Base-by-base conservation (phyloP, 768 basidiomycete species). In the Auricularia sp. region DNA sequence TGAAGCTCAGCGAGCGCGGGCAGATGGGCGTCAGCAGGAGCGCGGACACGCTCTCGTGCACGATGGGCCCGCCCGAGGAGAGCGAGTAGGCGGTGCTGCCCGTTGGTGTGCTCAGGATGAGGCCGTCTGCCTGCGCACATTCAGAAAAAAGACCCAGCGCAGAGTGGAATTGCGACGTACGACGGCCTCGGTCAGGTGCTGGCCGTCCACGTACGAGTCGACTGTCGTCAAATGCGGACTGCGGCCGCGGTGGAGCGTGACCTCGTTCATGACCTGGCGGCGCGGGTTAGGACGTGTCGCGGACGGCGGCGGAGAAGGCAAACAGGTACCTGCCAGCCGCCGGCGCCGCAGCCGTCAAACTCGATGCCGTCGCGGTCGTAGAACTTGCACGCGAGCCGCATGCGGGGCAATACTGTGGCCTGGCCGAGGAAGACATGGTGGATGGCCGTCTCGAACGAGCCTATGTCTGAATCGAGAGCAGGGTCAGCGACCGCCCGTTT, bases 71-170 rank as follows among this genome's bases (percentile, higher is more conserved):
- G 39, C 95, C 95, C 0, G 94, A 91, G 3, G 93, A 96, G 29
- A 98, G 81, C 0, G 94, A 97, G 75, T 98, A 97, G 16, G 95
- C 95, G 3, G 95, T 97, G 23, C 94, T 97, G 5, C 95, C 95
- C 2, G 95, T 98, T 23, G 95, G 95, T 1, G 95, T 98, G 6
- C 93, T 93, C 63, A 98, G 86, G 64, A 97, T 93, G 65, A 97
- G 78, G 43, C 95, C 94, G 70, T 97, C 94, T 42, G 93, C 92
- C 93, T 95, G 71, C 35, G 33, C 34, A 65, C 66, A 51, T 64
- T 18, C 65, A 65, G 64, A 43, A 63, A 62, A 36, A 29, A 2
- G 29, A 29, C 29, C 61, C 35, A 34, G 21, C 61, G 33, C 36
- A 16, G 60, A 33, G 63, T 16, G 54, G 16, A n/a, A 59, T 43